These are phyloP conservation scores for Quercus agrifolia DNA, from an alignment of 306 rosid genomes.

Conservation along the genomic window DNA sequence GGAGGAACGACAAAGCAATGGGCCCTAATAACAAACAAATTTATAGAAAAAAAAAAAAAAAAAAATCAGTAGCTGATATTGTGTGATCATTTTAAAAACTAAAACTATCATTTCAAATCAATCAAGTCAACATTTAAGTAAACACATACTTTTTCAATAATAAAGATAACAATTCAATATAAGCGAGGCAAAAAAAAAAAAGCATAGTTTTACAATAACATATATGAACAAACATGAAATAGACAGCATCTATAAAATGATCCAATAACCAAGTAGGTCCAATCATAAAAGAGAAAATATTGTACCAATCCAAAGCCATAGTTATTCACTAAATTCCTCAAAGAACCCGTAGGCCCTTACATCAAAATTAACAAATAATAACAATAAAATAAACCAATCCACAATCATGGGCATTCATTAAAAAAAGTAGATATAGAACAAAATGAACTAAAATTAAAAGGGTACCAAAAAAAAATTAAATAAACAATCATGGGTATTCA, in stretches of 20 bases:
- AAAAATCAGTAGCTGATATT: background rate
- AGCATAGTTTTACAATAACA: background rate
- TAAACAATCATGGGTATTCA: constrained; percentile 1
- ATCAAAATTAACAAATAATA: background rate
- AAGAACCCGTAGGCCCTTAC: background rate
- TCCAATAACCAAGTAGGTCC: background rate
- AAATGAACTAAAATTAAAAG: background rate
- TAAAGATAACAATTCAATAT: background rate
- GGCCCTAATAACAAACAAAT: background rate
- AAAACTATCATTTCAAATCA: background rate
- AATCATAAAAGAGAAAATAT: background rate
- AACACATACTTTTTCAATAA: background rate
- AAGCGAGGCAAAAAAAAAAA: background rate
- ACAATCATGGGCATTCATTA: constrained; percentile 1
- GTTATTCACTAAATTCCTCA: background rate
- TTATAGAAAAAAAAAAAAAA: background rate
- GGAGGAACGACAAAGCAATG: background rate
- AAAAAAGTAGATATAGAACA: background rate
- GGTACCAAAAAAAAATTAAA: background rate
- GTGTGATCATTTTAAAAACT: too few relatives aligned
- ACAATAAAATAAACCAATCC: background rate
- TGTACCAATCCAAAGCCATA: constrained; percentile 7
- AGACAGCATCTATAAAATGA: background rate
- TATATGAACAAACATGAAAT: background rate
- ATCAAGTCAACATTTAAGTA: background rate